Evolutionary conservation across 208 protist species (phyloP).

Genomic region (Trypanosoma rangeli): DNA sequence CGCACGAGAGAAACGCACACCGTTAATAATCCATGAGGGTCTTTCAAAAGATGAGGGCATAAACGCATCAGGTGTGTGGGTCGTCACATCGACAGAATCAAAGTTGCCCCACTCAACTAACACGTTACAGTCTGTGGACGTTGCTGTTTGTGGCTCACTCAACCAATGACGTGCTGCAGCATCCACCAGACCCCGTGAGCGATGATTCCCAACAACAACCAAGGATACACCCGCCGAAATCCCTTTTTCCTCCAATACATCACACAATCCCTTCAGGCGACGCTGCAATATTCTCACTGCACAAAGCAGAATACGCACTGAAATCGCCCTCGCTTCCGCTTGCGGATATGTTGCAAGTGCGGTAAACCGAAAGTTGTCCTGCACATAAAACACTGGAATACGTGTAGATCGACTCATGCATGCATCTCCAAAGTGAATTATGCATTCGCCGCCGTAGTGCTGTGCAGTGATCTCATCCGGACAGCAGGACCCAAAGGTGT

Average conservation of each 20-base stretch:
- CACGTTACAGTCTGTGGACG: slow-evolving; percentile 1
- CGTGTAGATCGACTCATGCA: slow-evolving; percentile 85
- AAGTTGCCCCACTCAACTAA: slow-evolving; percentile 34
- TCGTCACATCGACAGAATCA: not conserved
- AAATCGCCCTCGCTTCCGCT: slow-evolving; percentile 15
- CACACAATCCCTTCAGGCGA: slow-evolving; percentile 2
- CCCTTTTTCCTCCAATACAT: not conserved
- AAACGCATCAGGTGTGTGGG: not conserved
- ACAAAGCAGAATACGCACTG: slow-evolving; percentile 29
- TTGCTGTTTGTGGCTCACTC: not conserved
- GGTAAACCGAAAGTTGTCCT: slow-evolving; percentile 47
- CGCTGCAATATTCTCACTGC: slow-evolving; percentile 20
- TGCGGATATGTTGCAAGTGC: slow-evolving; percentile 1
- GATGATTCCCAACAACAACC: slow-evolving; percentile 35
- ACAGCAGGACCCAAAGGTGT: slow-evolving; percentile 92
- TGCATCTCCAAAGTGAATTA: slow-evolving; percentile 91
- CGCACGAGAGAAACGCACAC: slow-evolving; percentile 51
- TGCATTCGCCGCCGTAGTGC: slow-evolving; percentile 80
- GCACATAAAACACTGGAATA: slow-evolving; percentile 81
- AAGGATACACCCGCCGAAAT: slow-evolving; percentile 12
- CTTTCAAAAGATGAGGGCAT: not conserved
- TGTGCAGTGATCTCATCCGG: slow-evolving; percentile 90
- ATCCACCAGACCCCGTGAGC: slow-evolving; percentile 18
- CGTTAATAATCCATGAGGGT: slow-evolving; percentile 63
- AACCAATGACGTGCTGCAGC: slow-evolving; percentile 10